phyloP scores from a whole-genome alignment of 2,329 filamentous ascomycete genomes.

The Graphiopsis chlorocephala region DNA sequence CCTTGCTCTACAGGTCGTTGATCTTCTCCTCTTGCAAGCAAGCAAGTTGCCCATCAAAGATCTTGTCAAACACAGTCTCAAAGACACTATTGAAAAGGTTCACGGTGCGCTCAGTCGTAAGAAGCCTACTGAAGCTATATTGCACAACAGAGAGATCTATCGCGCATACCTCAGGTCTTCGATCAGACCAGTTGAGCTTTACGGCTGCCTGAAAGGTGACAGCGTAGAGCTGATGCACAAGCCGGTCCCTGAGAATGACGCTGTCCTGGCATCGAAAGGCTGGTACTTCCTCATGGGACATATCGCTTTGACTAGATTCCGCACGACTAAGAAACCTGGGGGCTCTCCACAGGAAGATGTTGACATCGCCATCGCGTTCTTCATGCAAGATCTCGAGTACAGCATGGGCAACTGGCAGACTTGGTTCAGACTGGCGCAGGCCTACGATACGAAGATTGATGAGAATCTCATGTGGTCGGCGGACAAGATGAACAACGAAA shows the following conservation, averaged over 20 bases:
- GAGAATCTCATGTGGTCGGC: slow-evolving; percentile 85
- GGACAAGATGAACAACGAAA: slow-evolving; percentile 85
- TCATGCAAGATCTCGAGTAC: slow-evolving; percentile 79
- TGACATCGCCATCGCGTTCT: slow-evolving; percentile 74
- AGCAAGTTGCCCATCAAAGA: slow-evolving; percentile 86
- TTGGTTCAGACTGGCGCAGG: slow-evolving; percentile 85
- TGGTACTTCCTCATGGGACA: slow-evolving; percentile 93
- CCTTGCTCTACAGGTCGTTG: slow-evolving; percentile 76
- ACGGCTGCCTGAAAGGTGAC: slow-evolving; percentile 75
- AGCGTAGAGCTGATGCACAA: slow-evolving; percentile 67
- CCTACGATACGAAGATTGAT: slow-evolving; percentile 82
- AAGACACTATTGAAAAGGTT: slow-evolving; percentile 86
- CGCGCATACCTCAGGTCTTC: slow-evolving; percentile 77
- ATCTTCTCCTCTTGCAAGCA: slow-evolving; percentile 78
- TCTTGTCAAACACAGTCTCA: slow-evolving; percentile 84
- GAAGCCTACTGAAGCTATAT: slow-evolving; percentile 74
- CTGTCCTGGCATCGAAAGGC: slow-evolving; percentile 69
- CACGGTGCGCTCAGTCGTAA: slow-evolving; percentile 77
- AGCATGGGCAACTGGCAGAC: slow-evolving; percentile 81
- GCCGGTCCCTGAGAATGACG: slow-evolving; percentile 63
- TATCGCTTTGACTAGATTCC: slow-evolving; percentile 83
- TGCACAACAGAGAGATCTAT: slow-evolving; percentile 83
- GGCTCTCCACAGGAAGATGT: slow-evolving; percentile 80
- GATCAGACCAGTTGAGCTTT: slow-evolving; percentile 77
- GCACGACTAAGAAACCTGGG: slow-evolving; percentile 68